phyloP scores from a whole-genome alignment of 1,284 basidiomycete genomes.

The Trichosporon coremiiforme region DNA sequence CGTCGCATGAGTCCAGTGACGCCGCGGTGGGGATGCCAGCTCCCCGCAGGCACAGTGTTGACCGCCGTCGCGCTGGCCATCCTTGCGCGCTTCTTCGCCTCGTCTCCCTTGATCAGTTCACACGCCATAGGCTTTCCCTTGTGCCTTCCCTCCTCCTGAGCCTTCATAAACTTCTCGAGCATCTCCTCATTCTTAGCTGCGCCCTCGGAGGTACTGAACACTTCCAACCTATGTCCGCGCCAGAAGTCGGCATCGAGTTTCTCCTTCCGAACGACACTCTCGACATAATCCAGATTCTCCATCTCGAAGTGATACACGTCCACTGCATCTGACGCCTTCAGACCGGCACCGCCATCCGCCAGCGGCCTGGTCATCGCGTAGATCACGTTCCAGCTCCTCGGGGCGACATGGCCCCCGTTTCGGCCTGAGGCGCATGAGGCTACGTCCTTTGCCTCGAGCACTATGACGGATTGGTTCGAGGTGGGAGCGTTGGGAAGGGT shows the following conservation, averaged over 20 bases:
- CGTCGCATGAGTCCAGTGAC: slow-evolving; percentile 26
- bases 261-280: slow-evolving; percentile 61
- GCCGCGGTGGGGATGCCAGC: slow-evolving; percentile 31
- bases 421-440: slow-evolving; percentile 48
- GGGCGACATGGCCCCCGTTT: slow-evolving; percentile 50
- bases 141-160: neutral
- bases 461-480: slow-evolving; percentile 38
- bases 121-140: neutral
- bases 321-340: slow-evolving; percentile 51
- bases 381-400: slow-evolving; percentile 37
- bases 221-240: slow-evolving; percentile 38
- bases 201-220: slow-evolving; percentile 4
- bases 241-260: slow-evolving; percentile 42
- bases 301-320: slow-evolving; percentile 64
- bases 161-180: neutral
- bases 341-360: slow-evolving; percentile 40
- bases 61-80: slow-evolving; percentile 17
- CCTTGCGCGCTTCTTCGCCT: slow-evolving; percentile 19
- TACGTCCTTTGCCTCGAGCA: slow-evolving; percentile 50
- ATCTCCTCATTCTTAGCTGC: slow-evolving; percentile 9
- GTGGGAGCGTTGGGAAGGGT: slow-evolving; percentile 34
- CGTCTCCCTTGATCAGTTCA: slow-evolving; percentile 5
- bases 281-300: slow-evolving; percentile 68
- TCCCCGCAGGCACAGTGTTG: slow-evolving; percentile 18
- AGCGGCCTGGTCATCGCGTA: slow-evolving; percentile 34